Percentiles rank a stretch among this genome's conserved stretches.
Conservation (phyloP, 2,329 filamentous ascomycete species). For the Fusarium lyarnte region DNA sequence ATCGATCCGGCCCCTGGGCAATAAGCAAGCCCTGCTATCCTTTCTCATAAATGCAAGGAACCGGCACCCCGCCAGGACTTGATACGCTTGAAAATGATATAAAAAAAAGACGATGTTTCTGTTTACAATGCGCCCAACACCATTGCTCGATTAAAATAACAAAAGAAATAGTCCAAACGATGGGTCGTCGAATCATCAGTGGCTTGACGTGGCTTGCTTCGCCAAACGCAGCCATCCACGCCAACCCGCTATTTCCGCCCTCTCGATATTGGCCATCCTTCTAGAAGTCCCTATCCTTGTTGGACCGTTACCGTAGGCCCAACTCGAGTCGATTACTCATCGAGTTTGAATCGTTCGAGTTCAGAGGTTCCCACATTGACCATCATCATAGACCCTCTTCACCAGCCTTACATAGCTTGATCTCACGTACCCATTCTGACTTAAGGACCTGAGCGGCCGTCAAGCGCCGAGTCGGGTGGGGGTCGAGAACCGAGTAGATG, state of each 20-base stretch:
- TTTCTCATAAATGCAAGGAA: constrained; percentile 18
- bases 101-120: constrained; percentile 20
- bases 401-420: constrained; percentile 95
- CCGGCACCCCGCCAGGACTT: constrained; percentile 12
- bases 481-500: constrained; percentile 97
- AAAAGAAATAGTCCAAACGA: constrained; percentile 40
- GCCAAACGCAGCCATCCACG: constrained; percentile 8
- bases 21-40: constrained; percentile 17
- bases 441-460: constrained; percentile 96
- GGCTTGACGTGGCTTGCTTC: constrained; percentile 30
- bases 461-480: constrained; percentile 90
- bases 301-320: background rate
- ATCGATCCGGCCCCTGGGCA: constrained; percentile 8
- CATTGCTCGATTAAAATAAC: constrained; percentile 46
- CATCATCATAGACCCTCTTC: constrained; percentile 80
- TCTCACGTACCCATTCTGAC: constrained; percentile 98
- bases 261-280: constrained; percentile 10
- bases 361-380: background rate
- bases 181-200: constrained; percentile 41
- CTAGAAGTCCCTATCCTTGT: constrained; percentile 6
- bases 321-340: constrained; percentile 5
- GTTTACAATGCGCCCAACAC: constrained; percentile 47
- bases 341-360: background rate
- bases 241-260: constrained; percentile 27
- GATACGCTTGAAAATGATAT: constrained; percentile 25